These are phyloP conservation scores for Globisporangium solare DNA, from an alignment of 352 stramenopile genomes.

Conservation along the genomic window DNA sequence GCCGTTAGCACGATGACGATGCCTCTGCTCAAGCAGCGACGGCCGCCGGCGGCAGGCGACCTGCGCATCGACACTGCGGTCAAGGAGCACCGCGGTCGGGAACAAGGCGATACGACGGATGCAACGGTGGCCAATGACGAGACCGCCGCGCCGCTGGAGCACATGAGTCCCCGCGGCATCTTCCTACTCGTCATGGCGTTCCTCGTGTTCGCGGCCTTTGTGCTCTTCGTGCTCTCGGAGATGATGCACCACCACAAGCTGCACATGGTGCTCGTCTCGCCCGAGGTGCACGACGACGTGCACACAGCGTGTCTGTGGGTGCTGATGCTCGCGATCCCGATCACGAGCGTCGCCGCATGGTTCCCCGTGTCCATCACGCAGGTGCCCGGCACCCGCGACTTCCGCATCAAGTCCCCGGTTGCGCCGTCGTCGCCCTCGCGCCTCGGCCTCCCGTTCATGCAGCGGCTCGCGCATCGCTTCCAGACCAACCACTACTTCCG, in stretches of 20 bases:
- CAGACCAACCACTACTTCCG: constrained; percentile 53
- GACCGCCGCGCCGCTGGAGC: constrained; percentile 5
- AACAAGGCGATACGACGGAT: not conserved
- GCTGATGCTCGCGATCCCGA: constrained; percentile 38
- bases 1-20: not conserved
- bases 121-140: no score
- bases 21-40: constrained; percentile 4
- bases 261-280: constrained; percentile 21
- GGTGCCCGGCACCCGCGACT: constrained; percentile 9
- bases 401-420: constrained; percentile 32
- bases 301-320: constrained; percentile 35
- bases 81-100: not conserved
- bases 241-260: constrained; percentile 32
- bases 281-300: constrained; percentile 30
- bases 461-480: constrained; percentile 19
- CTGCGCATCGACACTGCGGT: constrained; percentile 5
- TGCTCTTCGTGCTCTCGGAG: constrained; percentile 52
- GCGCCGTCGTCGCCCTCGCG: constrained; percentile 21
- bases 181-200: constrained; percentile 59
- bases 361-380: constrained; percentile 51
- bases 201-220: constrained; percentile 60
- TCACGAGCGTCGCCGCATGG: constrained; percentile 57
- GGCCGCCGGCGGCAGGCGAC: constrained; percentile 3
- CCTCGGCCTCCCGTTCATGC: constrained; percentile 15
- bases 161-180: constrained; percentile 37